Percentiles rank a stretch among this genome's conserved stretches.
phyloP scores from a whole-genome alignment of 148 eudicot species.

The Mesembryanthemum crystallinum region DNA sequence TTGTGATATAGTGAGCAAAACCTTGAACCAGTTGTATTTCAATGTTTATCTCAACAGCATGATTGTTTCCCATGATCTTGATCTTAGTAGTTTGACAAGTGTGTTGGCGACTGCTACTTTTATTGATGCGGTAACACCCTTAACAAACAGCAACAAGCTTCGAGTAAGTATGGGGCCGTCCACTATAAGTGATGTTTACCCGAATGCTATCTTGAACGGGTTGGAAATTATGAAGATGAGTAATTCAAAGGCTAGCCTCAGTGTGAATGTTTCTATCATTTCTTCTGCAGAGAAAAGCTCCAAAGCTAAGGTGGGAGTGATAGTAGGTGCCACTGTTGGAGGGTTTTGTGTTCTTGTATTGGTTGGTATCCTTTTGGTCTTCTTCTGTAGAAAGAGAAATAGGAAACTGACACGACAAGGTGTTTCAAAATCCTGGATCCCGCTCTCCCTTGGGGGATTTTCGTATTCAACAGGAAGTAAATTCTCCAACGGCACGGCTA shows the following conservation, averaged over 20 bases:
- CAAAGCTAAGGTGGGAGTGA: conserved; percentile 43
- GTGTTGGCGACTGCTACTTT: conserved; percentile 55
- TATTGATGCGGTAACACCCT: conserved; percentile 57
- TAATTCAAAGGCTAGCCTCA: conserved; percentile 62
- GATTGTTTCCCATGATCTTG: conserved; percentile 49
- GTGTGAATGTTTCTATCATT: conserved; percentile 21
- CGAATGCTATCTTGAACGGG: conserved; percentile 81
- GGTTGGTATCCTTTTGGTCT: conserved; percentile 33
- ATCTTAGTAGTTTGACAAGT: conserved; percentile 34
- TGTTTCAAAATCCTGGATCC: conserved; percentile 72
- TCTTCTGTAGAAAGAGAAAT: conserved; percentile 37
- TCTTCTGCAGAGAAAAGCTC: conserved; percentile 32
- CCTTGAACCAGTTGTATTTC: conserved; percentile 51
- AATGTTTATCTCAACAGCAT: conserved; percentile 55
- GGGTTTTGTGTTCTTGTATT: conserved; percentile 39
- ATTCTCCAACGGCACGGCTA: conserved; percentile 50
- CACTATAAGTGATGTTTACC: conserved; percentile 33
- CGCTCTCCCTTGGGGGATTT: conserved; percentile 54
- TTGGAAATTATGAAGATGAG: conserved; percentile 86
- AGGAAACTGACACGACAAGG: conserved; percentile 36
- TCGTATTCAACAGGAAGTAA: conserved; percentile 70
- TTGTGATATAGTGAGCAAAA: conserved; percentile 71
- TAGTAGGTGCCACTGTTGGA: conserved; percentile 57
- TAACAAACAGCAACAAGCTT: conserved; percentile 29
- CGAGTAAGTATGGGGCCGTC: conserved; percentile 74